Percentiles rank a stretch among this genome's conserved stretches.
Evolutionary conservation across 2,329 filamentous ascomycete species (phyloP).

Genomic region (Aspergillus sergii): DNA sequence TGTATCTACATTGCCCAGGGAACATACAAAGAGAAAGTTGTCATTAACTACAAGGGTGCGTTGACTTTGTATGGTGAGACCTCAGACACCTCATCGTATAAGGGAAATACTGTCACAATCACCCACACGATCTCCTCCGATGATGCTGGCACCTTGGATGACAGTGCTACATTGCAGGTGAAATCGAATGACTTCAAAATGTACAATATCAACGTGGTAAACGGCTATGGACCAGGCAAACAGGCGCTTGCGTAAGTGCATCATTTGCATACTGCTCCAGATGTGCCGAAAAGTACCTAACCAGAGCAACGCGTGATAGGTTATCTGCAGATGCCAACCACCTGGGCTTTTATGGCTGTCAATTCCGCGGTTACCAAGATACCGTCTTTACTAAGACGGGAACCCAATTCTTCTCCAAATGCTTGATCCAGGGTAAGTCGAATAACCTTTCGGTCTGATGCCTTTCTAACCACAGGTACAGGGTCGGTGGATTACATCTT

Average conservation of each 20-base stretch:
- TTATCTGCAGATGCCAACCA: constrained; percentile 32
- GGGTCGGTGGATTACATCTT: constrained; percentile 42
- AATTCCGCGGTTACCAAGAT: constrained; percentile 39
- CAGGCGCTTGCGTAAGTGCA: constrained; percentile 36
- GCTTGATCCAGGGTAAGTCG: constrained; percentile 30
- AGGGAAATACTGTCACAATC: constrained; percentile 35
- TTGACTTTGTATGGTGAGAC: constrained; percentile 39
- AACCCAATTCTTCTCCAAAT: constrained; percentile 38
- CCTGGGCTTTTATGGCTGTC: constrained; percentile 40
- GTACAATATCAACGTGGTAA: constrained; percentile 42
- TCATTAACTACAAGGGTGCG: background rate
- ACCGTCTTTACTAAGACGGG: constrained; percentile 38
- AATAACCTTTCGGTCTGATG: background rate
- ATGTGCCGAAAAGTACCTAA: background rate
- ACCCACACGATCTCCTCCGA: constrained; percentile 35
- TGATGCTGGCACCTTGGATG: constrained; percentile 32
- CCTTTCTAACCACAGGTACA: constrained; percentile 2
- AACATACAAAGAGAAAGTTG: background rate
- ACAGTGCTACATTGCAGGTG: constrained; percentile 35
- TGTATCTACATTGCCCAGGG: background rate
- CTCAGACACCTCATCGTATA: constrained; percentile 29
- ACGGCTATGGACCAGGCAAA: constrained; percentile 35
- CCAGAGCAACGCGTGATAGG: constrained; percentile 9
- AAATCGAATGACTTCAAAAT: constrained; percentile 31
- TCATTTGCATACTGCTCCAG: too few relatives aligned